A percentile compares a stretch with the other conserved stretches of the same genome.
Evolutionary conservation across 129 eudicot species (phyloP).

Genomic region (Ambrosia artemisiifolia): DNA sequence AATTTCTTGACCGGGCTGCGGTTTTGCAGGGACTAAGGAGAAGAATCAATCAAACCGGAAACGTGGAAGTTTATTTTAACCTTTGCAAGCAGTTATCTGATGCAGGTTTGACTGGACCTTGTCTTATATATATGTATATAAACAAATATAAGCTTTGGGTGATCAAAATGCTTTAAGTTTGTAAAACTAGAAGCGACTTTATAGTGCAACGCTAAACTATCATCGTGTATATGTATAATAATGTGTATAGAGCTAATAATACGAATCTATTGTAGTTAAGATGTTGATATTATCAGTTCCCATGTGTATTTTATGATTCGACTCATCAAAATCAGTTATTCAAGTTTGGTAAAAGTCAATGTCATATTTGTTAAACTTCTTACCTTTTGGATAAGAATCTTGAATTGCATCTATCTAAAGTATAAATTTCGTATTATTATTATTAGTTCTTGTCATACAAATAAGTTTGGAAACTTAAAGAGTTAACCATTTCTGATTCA

Average conservation of each 20-base stretch:
- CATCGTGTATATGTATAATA: slow-evolving; percentile 17
- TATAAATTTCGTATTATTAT: background rate
- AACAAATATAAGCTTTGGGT: slow-evolving; percentile 78
- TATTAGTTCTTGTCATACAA: background rate
- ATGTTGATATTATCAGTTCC: slow-evolving; percentile 24
- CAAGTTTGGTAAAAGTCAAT: background rate
- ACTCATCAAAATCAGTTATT: slow-evolving; percentile 9
- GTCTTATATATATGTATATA: slow-evolving; percentile 70
- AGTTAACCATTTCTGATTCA: background rate
- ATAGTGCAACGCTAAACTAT: slow-evolving; percentile 3
- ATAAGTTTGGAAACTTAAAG: background rate
- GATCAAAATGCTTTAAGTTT: slow-evolving; percentile 55
- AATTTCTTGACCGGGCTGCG: slow-evolving; percentile 70
- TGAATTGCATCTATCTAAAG: background rate
- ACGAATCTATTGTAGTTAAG: slow-evolving; percentile 22
- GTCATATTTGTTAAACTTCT: background rate
- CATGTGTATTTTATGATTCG: slow-evolving; percentile 6
- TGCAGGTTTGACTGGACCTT: slow-evolving; percentile 70
- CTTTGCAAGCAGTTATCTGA: slow-evolving; percentile 76
- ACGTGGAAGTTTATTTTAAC: slow-evolving; percentile 55
- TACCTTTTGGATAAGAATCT: slow-evolving; percentile 15
- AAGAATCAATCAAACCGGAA: slow-evolving; percentile 53
- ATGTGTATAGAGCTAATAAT: slow-evolving; percentile 33
- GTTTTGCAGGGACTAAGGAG: slow-evolving; percentile 75
- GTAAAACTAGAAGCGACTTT: background rate